phyloP scores from a whole-genome alignment of 225 moss, liverwort and hornwort species.

The Thuidium tamariscinum region DNA sequence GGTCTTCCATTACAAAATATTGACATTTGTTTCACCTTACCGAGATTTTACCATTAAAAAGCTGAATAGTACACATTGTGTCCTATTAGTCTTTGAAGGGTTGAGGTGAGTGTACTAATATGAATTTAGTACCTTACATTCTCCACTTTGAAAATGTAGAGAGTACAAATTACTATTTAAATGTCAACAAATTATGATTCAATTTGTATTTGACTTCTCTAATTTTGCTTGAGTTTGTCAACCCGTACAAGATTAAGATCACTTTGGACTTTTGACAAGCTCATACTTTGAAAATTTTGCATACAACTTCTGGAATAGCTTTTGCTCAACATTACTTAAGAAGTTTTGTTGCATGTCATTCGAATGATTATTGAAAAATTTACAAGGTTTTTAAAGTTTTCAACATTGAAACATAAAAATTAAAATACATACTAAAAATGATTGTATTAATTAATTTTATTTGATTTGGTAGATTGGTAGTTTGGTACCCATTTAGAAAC shows the following conservation, averaged over 20 bases:
- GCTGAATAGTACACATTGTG: no score
- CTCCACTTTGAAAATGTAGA: neutral
- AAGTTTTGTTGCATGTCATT: neutral
- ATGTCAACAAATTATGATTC: rapidly evolving
- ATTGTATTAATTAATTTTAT: neutral
- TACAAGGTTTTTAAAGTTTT: neutral
- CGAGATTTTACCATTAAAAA: no score
- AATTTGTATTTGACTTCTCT: neutral
- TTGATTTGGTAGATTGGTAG: neutral
- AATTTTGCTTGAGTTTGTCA: neutral
- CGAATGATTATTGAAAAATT: neutral
- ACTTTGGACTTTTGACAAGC: neutral
- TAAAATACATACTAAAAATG: neutral
- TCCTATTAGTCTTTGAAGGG: no score
- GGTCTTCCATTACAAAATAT: no score
- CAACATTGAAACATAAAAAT: rapidly evolving
- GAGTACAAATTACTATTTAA: neutral
- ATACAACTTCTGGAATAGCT: neutral
- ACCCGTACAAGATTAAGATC: neutral
- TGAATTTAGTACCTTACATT: neutral
- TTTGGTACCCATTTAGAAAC: neutral
- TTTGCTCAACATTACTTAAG: neutral
- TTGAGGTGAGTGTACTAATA: no score
- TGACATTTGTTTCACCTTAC: no score
- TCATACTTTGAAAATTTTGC: neutral